A percentile compares a stretch with the other conserved stretches of the same genome.
Conservation (phyloP, 768 basidiomycete genomes). For the Multifurca ochricompacta region DNA sequence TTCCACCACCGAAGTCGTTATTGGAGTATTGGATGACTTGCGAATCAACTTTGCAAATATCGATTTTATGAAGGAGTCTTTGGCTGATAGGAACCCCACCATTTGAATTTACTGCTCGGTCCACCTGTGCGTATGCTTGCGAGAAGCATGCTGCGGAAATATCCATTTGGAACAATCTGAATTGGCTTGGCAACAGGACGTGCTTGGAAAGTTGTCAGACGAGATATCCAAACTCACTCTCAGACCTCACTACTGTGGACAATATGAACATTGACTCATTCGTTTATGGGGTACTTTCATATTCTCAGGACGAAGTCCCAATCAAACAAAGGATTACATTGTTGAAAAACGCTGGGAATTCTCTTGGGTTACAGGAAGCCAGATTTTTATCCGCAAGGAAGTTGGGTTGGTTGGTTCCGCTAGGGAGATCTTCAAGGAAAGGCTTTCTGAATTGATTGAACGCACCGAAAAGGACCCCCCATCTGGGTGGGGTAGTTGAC, state of each 20-base stretch:
- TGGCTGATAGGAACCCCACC: neutral
- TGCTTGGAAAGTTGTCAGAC: neutral
- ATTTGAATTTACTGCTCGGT: neutral
- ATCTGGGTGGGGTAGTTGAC: neutral
- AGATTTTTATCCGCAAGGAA: neutral
- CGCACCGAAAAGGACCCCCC: neutral
- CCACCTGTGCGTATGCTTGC: neutral
- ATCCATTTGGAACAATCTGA: neutral
- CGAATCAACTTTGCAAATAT: neutral
- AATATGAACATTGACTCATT: too few species aligned
- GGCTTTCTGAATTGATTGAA: neutral
- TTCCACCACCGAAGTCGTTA: too few species aligned
- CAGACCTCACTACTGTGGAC: too few species aligned
- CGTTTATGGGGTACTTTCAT: neutral
- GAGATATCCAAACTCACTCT: neutral
- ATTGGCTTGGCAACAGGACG: neutral
- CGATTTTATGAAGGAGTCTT: neutral
- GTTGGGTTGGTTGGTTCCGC: too few species aligned
- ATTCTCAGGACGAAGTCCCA: neutral
- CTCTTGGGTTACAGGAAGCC: neutral
- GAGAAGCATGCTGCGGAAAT: neutral
- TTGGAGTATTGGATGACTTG: neutral
- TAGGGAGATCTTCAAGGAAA: neutral
- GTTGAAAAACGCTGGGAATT: conserved; percentile 1
- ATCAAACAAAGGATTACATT: neutral